Base-by-base conservation (phyloP, 495 filamentous ascomycete species). In the Hypoxylon lienhwacheense region DNA sequence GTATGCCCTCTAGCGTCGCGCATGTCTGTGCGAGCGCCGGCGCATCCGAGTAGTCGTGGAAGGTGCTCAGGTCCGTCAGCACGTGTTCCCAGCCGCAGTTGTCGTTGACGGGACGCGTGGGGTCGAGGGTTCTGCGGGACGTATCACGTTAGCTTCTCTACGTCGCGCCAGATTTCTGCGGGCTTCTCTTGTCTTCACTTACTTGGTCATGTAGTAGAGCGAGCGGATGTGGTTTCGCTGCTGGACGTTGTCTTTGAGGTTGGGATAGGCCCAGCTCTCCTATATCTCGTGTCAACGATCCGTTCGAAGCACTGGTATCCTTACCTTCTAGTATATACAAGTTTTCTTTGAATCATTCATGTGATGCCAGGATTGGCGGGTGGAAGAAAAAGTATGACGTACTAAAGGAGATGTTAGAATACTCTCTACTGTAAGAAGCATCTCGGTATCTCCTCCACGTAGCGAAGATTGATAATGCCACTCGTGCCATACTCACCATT, bases 41-140 rank as follows among this genome's bases (percentile, higher is more conserved):
- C 1, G 69, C 74, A 58, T 85, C 81, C 8, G 66, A 59, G 65
- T 83, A 85, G 70, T 85, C 81, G 62, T 83, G 81, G 68, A 78
- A 85, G 7, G 81, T 83, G 31, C 76, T 80, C 0, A 85, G 69
- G 42, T 85, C 79, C 1, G 78, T 83, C 5, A 69, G 42, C 2
- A 83, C 77, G 47, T 83, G 81, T 35, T 85, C 79, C 81, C 81
- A 85, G 44, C 81, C 81, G 55, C 81, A 85, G 64, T 85, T 85
- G 67, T 85, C 81, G 48, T 84, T 85, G 41, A 85, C 71, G 7
- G 80, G 79, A 10, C 81, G 70, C 12, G 75, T 81, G 2, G 78
- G 73, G 47, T 85, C 81, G 2, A 85, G 69, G 0, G 75, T 73
- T 48, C 71, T 76, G 31, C 17, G 5, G 24, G 24, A 26, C 8